Percentiles rank a stretch among this genome's conserved stretches.
Conservation (phyloP, 768 basidiomycete species). For the Boletus sp. region DNA sequence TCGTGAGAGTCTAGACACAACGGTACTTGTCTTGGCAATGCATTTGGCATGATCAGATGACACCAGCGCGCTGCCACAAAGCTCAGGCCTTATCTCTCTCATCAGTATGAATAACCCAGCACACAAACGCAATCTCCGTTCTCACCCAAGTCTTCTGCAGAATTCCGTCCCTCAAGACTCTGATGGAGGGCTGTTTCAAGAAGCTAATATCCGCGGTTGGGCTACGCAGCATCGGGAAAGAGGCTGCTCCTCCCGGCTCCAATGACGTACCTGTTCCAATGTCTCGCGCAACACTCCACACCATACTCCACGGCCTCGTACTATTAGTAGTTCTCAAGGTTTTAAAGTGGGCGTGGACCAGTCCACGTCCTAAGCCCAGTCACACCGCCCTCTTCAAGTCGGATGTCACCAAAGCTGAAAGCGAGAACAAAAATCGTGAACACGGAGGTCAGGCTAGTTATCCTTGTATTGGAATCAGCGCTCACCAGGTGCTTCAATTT, state of each 20-base stretch:
- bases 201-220: conserved; percentile 10
- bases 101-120: not conserved
- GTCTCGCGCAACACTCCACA: conserved; percentile 15
- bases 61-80: not conserved
- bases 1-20: not conserved
- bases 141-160: not conserved
- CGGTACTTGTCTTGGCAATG: not conserved
- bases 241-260: conserved; percentile 12
- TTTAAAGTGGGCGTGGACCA: conserved; percentile 16
- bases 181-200: conserved; percentile 4
- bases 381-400: not conserved
- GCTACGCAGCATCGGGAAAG: not conserved
- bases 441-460: conserved; percentile 19
- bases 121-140: not conserved
- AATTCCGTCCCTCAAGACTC: not conserved
- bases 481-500: not conserved
- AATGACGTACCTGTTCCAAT: conserved; percentile 21
- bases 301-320: conserved; percentile 14
- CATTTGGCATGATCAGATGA: conserved; percentile 6
- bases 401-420: conserved; percentile 2
- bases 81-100: conserved; percentile 5
- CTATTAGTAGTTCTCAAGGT: conserved; percentile 3
- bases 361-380: not conserved
- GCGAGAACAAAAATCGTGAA: conserved; percentile 21
- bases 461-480: not conserved